Base-by-base conservation (phyloP, 2,329 filamentous ascomycete species). In the Metarhizium sp. region DNA sequence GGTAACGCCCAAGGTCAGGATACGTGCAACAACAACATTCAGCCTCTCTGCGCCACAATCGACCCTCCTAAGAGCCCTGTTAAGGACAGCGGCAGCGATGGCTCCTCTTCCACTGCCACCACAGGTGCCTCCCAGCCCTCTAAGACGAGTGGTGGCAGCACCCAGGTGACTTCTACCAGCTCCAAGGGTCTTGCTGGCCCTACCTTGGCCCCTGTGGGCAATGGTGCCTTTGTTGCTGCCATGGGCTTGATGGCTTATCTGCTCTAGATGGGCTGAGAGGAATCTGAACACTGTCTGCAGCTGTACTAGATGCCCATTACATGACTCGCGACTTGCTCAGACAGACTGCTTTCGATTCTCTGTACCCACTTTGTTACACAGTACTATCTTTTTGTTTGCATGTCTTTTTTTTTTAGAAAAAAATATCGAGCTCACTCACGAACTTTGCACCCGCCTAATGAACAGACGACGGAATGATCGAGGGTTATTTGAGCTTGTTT, bases 191-290 rank as follows among this genome's bases (percentile, higher is more conserved):
- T 71, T 29, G 73, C 72, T 51, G 71, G 67, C 51, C 66, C 72
- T 61, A 72, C 73, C 51, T 69, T 77, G 58, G 78, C 74, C 46
- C 68, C 70, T 34, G 65, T 58, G 14, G 68, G 74, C 62, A 75
- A 76, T 57, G 75, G 76, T 50, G 69, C 66, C 25, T 77, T 76
- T 6, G 76, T 73, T 38, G 72, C 76, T 45, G 80, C 78, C 57
- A 66, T 78, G 48, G 79, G 78, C 55, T 64, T 81, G 48, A 67
- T 82, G 58, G 79, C 78, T 60, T 78, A 77, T 61, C 66, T 80
- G 60, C 65, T 81, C 63, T 81, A 75, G 58, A 53, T 45, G 45
- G 43, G 45, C n/a, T 20, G 46, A 38, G 45, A 29, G 46, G 6
- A 32, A 50, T 53, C 54, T 50, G 25, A 52, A 53, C 25, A n/a